These are phyloP conservation scores for Ophiostoma quercus DNA, from an alignment of 2,329 filamentous ascomycete species.

Conservation along the genomic window DNA sequence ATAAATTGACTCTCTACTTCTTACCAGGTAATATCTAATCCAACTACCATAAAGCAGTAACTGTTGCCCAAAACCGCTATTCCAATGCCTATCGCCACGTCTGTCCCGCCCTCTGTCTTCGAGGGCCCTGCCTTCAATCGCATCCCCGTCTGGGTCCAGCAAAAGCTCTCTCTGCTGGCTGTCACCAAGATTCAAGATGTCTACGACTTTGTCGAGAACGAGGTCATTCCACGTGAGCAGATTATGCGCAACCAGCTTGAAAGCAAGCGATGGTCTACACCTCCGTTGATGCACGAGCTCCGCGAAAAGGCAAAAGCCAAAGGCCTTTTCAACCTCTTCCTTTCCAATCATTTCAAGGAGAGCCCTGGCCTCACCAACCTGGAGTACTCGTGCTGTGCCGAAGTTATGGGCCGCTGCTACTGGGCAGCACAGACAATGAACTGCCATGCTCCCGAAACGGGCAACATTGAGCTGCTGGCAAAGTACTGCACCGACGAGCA, in stretches of 20 bases:
- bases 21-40: not conserved
- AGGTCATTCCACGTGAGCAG: slow-evolving; percentile 57
- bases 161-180: slow-evolving; percentile 29
- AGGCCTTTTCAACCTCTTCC: slow-evolving; percentile 96
- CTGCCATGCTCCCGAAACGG: slow-evolving; percentile 84
- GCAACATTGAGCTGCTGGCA: slow-evolving; percentile 92
- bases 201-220: slow-evolving; percentile 40
- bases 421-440: slow-evolving; percentile 82
- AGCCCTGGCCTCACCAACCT: slow-evolving; percentile 91
- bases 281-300: slow-evolving; percentile 39
- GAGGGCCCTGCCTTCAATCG: slow-evolving; percentile 73
- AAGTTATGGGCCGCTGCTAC: slow-evolving; percentile 81
- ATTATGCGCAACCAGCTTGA: slow-evolving; percentile 83
- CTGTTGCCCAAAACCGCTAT: not conserved
- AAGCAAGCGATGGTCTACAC: slow-evolving; percentile 59
- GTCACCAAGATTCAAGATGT: slow-evolving; percentile 34
- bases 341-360: slow-evolving; percentile 92
- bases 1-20: slow-evolving; percentile 1
- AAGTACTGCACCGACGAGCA: slow-evolving; percentile 84
- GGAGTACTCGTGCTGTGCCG: slow-evolving; percentile 96
- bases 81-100: slow-evolving; percentile 17
- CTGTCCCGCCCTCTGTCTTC: slow-evolving; percentile 70
- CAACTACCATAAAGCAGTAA: not conserved
- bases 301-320: slow-evolving; percentile 51
- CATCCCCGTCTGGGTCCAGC: slow-evolving; percentile 65